These are phyloP conservation scores for Crassisporium funariophilum DNA, from an alignment of 768 basidiomycete species.

Conservation along the genomic window DNA sequence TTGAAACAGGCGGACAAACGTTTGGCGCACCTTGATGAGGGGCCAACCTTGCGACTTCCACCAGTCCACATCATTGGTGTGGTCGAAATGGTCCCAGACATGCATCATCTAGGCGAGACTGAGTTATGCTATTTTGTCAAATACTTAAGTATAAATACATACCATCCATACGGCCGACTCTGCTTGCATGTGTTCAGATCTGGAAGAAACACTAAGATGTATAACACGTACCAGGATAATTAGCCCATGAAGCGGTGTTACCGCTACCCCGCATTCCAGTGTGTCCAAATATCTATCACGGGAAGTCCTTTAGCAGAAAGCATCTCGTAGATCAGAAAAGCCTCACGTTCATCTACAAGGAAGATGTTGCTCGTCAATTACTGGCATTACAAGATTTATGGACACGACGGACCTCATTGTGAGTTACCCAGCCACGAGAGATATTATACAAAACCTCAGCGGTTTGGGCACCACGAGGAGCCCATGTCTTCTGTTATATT, in stretches of 20 bases:
- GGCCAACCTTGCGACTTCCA: conserved; percentile 76
- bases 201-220: background rate
- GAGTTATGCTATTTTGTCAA: too few relatives aligned
- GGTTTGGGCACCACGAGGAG: conserved; percentile 67
- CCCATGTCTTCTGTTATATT: conserved; percentile 67
- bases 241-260: conserved; percentile 64
- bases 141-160: conserved; percentile 12
- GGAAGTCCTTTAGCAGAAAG: too few relatives aligned
- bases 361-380: too few relatives aligned
- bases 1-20: background rate
- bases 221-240: conserved; percentile 64
- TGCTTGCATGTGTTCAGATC: conserved; percentile 26
- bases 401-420: conserved; percentile 70
- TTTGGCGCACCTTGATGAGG: conserved; percentile 56
- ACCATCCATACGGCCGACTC: conserved; percentile 81
- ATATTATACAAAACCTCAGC: conserved; percentile 74
- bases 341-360: too few relatives aligned
- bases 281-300: conserved; percentile 74
- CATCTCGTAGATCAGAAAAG: too few relatives aligned
- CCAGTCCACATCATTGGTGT: conserved; percentile 68
- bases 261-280: conserved; percentile 72
- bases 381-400: too few relatives aligned
- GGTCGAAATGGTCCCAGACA: conserved; percentile 81
- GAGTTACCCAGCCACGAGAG: conserved; percentile 74
- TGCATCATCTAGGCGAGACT: conserved; percentile 80